A percentile compares a stretch with the other conserved stretches of the same genome.
Conservation (phyloP, 495 filamentous ascomycete genomes). For the Evansstolkia leycettana region DNA sequence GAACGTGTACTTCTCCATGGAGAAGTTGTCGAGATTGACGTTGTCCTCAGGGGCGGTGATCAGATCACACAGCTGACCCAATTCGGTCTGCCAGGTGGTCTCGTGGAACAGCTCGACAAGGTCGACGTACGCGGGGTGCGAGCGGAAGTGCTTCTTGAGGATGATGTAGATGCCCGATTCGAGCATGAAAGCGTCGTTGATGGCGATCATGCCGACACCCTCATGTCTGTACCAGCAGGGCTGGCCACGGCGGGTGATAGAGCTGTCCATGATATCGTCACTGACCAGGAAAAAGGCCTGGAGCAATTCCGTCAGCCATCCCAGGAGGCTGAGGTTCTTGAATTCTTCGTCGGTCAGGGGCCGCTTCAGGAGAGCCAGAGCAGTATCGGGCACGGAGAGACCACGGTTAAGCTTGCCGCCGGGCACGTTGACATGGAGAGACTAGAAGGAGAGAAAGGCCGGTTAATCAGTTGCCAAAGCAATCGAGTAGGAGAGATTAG, state of each 20-base stretch:
- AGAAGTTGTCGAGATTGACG: conserved; percentile 81
- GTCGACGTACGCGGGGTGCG: conserved; percentile 75
- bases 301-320: conserved; percentile 94
- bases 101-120: conserved; percentile 95
- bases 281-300: conserved; percentile 98
- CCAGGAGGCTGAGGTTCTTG: conserved; percentile 71
- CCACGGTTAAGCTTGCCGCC: conserved; percentile 98
- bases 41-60: conserved; percentile 91
- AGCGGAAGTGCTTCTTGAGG: conserved; percentile 83
- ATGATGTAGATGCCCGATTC: conserved; percentile 82
- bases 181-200: conserved; percentile 97
- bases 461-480: neutral
- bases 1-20: conserved; percentile 88
- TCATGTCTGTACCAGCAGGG: conserved; percentile 92
- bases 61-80: conserved; percentile 88
- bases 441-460: conserved; percentile 32
- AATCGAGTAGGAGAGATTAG: conserved; percentile 5
- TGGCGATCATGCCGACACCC: conserved; percentile 82
- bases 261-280: conserved; percentile 96
- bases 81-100: conserved; percentile 80
- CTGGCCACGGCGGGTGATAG: conserved; percentile 80
- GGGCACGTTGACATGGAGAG: conserved; percentile 68
- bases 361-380: conserved; percentile 60
- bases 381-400: conserved; percentile 92
- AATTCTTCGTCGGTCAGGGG: conserved; percentile 68